phyloP scores from a whole-genome alignment of 2,329 filamentous ascomycete genomes.

The Intubia oerlemansii region DNA sequence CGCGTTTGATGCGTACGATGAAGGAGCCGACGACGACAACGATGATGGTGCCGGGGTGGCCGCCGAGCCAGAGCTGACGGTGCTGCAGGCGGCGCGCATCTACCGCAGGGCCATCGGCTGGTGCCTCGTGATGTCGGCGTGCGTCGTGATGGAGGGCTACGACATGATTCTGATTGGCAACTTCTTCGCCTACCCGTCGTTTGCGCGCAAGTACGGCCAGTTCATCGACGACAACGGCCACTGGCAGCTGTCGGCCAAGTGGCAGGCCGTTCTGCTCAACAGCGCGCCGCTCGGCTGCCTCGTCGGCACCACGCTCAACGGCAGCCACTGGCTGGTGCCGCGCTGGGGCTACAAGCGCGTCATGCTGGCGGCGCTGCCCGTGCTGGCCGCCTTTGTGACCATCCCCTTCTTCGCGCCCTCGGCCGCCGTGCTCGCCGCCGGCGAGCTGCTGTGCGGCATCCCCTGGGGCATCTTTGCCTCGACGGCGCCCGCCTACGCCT shows the following conservation, averaged over 20 bases:
- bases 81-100: constrained; percentile 8
- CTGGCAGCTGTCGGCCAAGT: constrained; percentile 22
- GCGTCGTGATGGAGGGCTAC: constrained; percentile 10
- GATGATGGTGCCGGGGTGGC: no score
- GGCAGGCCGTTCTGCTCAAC: constrained; percentile 25
- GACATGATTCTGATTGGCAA: constrained; percentile 10
- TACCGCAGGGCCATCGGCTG: constrained; percentile 8
- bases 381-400: constrained; percentile 21
- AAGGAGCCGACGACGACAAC: not conserved
- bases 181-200: constrained; percentile 9
- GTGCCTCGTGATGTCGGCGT: constrained; percentile 7
- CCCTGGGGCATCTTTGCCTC: constrained; percentile 14
- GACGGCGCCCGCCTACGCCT: constrained; percentile 18
- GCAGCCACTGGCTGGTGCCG: constrained; percentile 23
- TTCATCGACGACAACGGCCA: constrained; percentile 10
- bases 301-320: constrained; percentile 25
- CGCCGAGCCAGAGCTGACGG: constrained; percentile 6
- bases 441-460: constrained; percentile 23
- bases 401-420: constrained; percentile 22
- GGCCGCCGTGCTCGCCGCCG: constrained; percentile 17
- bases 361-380: constrained; percentile 19
- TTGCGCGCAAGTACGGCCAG: constrained; percentile 11
- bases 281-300: constrained; percentile 21
- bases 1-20: no score
- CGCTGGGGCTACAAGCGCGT: constrained; percentile 21